Evolutionary conservation across 306 rosid genomes (phyloP).

Genomic region (Cyamopsis tetragonoloba): DNA sequence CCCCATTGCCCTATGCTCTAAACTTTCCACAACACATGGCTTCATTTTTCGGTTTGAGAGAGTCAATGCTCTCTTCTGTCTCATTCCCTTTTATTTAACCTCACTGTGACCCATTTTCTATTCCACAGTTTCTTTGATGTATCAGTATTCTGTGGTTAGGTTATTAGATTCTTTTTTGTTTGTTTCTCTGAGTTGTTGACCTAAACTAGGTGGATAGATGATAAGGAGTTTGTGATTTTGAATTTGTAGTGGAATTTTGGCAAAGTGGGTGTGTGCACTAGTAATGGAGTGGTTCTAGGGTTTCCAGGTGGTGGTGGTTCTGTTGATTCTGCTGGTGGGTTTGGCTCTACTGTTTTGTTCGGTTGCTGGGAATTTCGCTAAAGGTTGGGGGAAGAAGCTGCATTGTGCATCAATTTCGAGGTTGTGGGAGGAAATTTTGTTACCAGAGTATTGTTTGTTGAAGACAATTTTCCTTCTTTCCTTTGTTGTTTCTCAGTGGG

Average conservation of each 20-base stretch:
- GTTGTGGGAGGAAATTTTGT: too few relatives aligned
- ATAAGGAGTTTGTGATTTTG: neutral
- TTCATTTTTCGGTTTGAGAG: slow-evolving; percentile 25
- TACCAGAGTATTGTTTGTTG: too few relatives aligned
- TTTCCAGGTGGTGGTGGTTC: slow-evolving; percentile 19
- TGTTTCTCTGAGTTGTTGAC: slow-evolving; percentile 60
- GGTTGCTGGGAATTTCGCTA: slow-evolving; percentile 25
- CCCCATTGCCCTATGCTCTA: slow-evolving; percentile 13
- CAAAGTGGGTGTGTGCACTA: slow-evolving; percentile 24
- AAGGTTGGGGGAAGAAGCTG: slow-evolving; percentile 32
- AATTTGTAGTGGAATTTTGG: slow-evolving; percentile 22
- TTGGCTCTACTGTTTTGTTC: slow-evolving; percentile 11
- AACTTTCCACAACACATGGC: slow-evolving; percentile 27
- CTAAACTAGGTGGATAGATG: slow-evolving; percentile 49
- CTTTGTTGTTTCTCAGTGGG: too few relatives aligned
- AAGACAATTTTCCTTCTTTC: too few relatives aligned
- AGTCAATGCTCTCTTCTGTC: slow-evolving; percentile 32
- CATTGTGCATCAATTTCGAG: slow-evolving; percentile 46
- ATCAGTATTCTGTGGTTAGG: slow-evolving; percentile 37
- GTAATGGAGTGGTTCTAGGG: slow-evolving; percentile 60
- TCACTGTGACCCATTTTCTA: slow-evolving; percentile 9
- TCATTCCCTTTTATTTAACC: slow-evolving; percentile 30
- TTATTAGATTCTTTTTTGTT: neutral
- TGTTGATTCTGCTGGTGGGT: slow-evolving; percentile 31
- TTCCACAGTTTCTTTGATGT: slow-evolving; percentile 38